phyloP scores from a whole-genome alignment of 2,329 filamentous ascomycete species.

The Ophiostoma triangulosporum region DNA sequence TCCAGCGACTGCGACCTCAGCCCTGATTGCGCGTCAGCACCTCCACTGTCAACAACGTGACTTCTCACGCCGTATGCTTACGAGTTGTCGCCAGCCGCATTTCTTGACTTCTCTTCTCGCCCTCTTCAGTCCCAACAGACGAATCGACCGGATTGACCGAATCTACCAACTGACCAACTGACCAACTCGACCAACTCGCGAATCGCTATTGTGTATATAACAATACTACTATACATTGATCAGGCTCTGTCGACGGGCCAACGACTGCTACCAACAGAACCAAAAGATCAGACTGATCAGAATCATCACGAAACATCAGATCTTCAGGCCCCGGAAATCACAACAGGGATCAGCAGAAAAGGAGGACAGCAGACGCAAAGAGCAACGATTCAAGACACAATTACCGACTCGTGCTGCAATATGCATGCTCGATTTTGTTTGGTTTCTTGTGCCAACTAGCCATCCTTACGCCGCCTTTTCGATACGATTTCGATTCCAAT shows the following conservation, averaged over 20 bases:
- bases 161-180: too few relatives aligned
- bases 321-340: background rate
- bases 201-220: too few relatives aligned
- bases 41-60: background rate
- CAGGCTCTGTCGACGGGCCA: background rate
- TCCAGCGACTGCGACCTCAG: background rate
- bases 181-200: too few relatives aligned
- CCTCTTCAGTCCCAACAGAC: too few relatives aligned
- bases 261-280: background rate
- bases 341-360: background rate
- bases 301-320: background rate
- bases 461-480: background rate
- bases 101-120: too few relatives aligned
- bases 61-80: background rate
- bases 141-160: too few relatives aligned
- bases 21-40: background rate
- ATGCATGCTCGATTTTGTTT: slow-evolving; percentile 1
- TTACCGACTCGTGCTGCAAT: background rate
- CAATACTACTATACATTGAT: too few relatives aligned
- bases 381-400: background rate
- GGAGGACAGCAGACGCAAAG: background rate
- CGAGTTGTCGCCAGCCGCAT: background rate
- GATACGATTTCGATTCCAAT: background rate
- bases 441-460: background rate
- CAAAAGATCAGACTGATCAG: background rate